Percentiles rank a stretch among this genome's conserved stretches.
Evolutionary conservation across 2,329 filamentous ascomycete genomes (phyloP).

Genomic region (Colletotrichum lentis): DNA sequence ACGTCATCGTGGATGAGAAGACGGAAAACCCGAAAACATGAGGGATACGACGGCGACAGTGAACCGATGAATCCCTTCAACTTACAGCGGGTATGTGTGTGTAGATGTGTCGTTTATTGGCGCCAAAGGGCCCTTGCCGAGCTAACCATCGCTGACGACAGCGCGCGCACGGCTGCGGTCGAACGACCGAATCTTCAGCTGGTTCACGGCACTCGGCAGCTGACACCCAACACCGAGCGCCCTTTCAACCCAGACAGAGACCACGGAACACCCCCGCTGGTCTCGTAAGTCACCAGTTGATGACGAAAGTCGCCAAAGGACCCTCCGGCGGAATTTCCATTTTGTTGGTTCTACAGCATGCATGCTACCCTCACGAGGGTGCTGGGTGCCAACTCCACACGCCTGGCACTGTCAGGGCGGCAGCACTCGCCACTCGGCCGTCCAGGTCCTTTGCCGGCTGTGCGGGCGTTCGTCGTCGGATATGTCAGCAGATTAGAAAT

Average conservation of each 20-base stretch:
- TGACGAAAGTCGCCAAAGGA: conserved; percentile 21
- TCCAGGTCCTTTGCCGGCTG: not conserved
- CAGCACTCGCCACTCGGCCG: conserved; percentile 2
- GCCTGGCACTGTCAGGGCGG: not conserved
- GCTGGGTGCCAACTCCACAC: not conserved
- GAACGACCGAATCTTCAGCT: not conserved
- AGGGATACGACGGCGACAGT: not conserved
- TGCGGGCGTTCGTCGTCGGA: conserved; percentile 20
- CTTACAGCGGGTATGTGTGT: conserved; percentile 10
- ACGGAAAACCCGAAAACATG: not conserved
- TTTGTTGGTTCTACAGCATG: not conserved
- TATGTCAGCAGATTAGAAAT: conserved; percentile 29
- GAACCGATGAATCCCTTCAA: not conserved
- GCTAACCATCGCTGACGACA: not conserved
- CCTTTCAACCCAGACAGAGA: not conserved
- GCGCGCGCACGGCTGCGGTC: not conserved
- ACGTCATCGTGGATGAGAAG: not conserved
- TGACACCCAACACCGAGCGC: conserved; percentile 1
- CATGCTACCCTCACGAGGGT: not conserved
- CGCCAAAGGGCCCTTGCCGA: not conserved
- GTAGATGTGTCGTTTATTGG: not conserved
- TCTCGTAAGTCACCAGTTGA: not conserved
- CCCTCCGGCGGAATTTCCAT: conserved; percentile 17
- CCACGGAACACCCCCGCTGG: no score
- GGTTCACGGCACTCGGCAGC: conserved; percentile 13